Evolutionary conservation across 2,329 filamentous ascomycete species (phyloP), one percentile per base, ranked within the genome.

Genomic region (Trichoderma oligosporum): DNA sequence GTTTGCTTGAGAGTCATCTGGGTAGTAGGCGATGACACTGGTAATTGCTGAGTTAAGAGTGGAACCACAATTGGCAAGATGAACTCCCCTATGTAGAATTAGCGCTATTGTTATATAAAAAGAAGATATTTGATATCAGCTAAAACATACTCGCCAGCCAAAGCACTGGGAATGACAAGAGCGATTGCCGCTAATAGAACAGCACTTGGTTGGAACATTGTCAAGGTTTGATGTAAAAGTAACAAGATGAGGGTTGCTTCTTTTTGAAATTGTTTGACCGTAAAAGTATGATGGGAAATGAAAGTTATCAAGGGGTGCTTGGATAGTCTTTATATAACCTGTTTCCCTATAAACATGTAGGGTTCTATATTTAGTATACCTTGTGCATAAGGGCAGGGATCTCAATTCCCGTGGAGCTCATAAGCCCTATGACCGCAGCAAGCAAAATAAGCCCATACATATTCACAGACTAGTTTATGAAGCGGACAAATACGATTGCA

Each of bases 11-110:
- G 49, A 54, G 20, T 54, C 49, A 20, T 54, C 49, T 25, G 49
- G 14, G n/a, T 54, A 54, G 29, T 54, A 54, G 49, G n/a, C 49
- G 20, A 54, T 27, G 29, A 54, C 49, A 12, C 39, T 44, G 27
- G 49, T 36, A 7, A 6, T 7, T 5, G 49, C 14, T 11, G 49
- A 44, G 16, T 12, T 12, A 14, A 36, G 38, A 27, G 44, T 22
- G 29, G 39, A 29, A 5, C 49, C 49, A 36, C 49, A 54, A 12
- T 54, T 54, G 39, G 49, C 49, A 27, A 54, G 49, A n/a, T 54
- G 49, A 14, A 54, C 49, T 12, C 49, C 49, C n/a, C 49, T 54
- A 8, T 2, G 16, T 16, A 7, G n/a, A 33, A 33, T 20, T 42
- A 44, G 38, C 49, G 7, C 22, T 35, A 25, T 20, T 22, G 20